Evolutionary conservation across 208 protist species (phyloP).

Genomic region (Leishmania guyanensis): DNA sequence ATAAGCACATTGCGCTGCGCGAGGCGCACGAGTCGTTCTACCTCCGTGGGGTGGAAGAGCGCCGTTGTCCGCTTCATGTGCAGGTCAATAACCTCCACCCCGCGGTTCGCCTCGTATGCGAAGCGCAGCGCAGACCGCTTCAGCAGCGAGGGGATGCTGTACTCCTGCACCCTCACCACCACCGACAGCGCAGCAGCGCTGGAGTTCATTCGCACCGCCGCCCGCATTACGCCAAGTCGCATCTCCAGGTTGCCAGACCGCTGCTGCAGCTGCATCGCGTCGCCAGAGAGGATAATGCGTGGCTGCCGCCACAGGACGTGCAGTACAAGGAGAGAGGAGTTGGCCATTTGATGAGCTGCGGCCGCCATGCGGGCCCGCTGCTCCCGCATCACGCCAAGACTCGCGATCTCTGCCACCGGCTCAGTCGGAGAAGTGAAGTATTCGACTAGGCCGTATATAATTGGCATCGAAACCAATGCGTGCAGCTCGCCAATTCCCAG

Average conservation of each 20-base stretch:
- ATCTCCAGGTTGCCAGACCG: slow-evolving; percentile 53
- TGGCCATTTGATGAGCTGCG: slow-evolving; percentile 56
- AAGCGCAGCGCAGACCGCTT: slow-evolving; percentile 61
- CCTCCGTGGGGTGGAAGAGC: slow-evolving; percentile 57
- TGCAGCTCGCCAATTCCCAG: slow-evolving; percentile 65
- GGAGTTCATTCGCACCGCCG: slow-evolving; percentile 54
- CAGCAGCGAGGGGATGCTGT: slow-evolving; percentile 70
- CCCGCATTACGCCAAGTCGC: slow-evolving; percentile 71
- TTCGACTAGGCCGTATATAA: slow-evolving; percentile 68
- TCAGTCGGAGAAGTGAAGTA: slow-evolving; percentile 72
- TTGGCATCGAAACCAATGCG: slow-evolving; percentile 59
- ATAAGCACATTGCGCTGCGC: slow-evolving; percentile 67
- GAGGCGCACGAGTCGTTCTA: slow-evolving; percentile 67
- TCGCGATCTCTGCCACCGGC: slow-evolving; percentile 77
- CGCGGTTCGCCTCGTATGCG: slow-evolving; percentile 25
- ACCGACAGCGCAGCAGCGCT: slow-evolving; percentile 31
- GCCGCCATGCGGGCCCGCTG: slow-evolving; percentile 66
- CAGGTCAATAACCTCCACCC: slow-evolving; percentile 35
- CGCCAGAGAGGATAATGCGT: slow-evolving; percentile 64
- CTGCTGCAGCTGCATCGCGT: slow-evolving; percentile 52
- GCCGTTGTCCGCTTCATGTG: slow-evolving; percentile 56
- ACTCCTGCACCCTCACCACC: slow-evolving; percentile 57
- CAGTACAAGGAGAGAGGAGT: slow-evolving; percentile 45
- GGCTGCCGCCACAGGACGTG: slow-evolving; percentile 78
- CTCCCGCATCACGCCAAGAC: slow-evolving; percentile 83